These are phyloP conservation scores for Guyanaporus albipodus DNA, from an alignment of 768 basidiomycete genomes.

Conservation along the genomic window DNA sequence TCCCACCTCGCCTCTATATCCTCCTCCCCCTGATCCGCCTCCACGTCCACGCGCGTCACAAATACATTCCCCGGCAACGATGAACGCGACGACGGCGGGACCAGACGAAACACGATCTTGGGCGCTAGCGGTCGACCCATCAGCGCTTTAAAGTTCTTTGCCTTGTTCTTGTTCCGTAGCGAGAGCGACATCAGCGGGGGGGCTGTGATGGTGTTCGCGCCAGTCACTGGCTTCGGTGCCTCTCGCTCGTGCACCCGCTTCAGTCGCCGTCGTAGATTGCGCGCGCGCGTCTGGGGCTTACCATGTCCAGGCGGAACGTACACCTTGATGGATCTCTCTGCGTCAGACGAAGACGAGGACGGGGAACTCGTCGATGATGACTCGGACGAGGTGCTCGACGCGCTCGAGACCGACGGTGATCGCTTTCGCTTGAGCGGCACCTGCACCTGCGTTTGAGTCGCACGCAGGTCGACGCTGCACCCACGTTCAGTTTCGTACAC, in stretches of 20 bases:
- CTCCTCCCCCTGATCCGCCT: constrained; percentile 36
- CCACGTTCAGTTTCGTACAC: background rate
- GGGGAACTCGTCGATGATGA: too few species aligned
- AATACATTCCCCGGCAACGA: constrained; percentile 58
- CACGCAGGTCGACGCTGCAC: constrained; percentile 16
- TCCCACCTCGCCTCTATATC: constrained; percentile 10
- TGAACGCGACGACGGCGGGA: constrained; percentile 64
- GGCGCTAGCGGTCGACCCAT: constrained; percentile 39
- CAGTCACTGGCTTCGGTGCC: constrained; percentile 29
- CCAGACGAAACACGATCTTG: constrained; percentile 57
- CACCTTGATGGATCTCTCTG: background rate
- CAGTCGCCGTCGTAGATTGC: constrained; percentile 54
- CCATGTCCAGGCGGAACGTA: constrained; percentile 57
- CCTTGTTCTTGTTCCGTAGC: constrained; percentile 72
- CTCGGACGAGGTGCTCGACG: constrained; percentile 22
- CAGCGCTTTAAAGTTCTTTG: constrained; percentile 57
- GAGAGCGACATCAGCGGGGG: constrained; percentile 40
- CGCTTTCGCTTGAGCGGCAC: constrained; percentile 28
- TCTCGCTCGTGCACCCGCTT: constrained; percentile 37
- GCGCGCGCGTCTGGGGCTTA: constrained; percentile 50
- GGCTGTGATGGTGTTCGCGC: constrained; percentile 37
- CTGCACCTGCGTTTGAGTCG: too few species aligned
- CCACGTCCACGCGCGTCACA: constrained; percentile 71
- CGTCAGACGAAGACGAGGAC: background rate
- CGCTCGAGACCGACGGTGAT: constrained; percentile 4